Evolutionary conservation across 2,329 filamentous ascomycete genomes (phyloP), one percentile per base, ranked within the genome.

Genomic region (Ophiocordyceps camponoti-rufipedis): DNA sequence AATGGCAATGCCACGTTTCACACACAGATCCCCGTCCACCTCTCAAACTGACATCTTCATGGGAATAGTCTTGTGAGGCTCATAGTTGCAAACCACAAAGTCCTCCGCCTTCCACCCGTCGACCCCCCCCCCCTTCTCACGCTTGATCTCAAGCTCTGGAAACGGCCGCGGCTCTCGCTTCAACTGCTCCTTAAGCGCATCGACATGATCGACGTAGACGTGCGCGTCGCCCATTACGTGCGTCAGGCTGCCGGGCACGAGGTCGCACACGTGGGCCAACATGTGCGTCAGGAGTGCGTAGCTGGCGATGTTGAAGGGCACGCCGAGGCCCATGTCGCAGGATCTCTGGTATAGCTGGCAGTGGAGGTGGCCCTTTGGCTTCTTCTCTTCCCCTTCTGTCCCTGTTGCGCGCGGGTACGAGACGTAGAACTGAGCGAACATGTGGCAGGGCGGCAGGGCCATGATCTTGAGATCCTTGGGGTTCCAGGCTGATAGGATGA

Each of bases 171-270:
- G 91, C 58, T 88, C 82, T 8, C 91, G 70, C 58, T 77, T 73
- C 32, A 96, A 59, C 65, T 98, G 91, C 46, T 77, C 72, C 57
- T 82, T 74, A 47, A 98, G 68, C 12, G 91, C 88, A 45, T 94
- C 87, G 8, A 94, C 75, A 60, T 98, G 91, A 60, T 98, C 89
- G 8, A 82, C 65, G 63, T 98, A 98, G 1, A 98, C 81, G 62
- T 98, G 91, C n/a, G 89, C 86, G 62, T 98, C 91, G 13, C 91
- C 91, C 87, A 98, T 94, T 43, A 87, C 87, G 62, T 96, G 91
- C 38, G 87, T 91, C 50, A 98, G 72, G 44, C 77, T 89, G 0
- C 89, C 91, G 0, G 91, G 87, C 1, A 85, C 74, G 46, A 98
- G 64, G 53, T 88, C 81, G 57, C 83, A 87, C 11, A 83, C 86